Percentiles rank a stretch among this genome's conserved stretches.
These are phyloP conservation scores for Penicillium antarcticum DNA, from an alignment of 495 filamentous ascomycete species.

Conservation along the genomic window DNA sequence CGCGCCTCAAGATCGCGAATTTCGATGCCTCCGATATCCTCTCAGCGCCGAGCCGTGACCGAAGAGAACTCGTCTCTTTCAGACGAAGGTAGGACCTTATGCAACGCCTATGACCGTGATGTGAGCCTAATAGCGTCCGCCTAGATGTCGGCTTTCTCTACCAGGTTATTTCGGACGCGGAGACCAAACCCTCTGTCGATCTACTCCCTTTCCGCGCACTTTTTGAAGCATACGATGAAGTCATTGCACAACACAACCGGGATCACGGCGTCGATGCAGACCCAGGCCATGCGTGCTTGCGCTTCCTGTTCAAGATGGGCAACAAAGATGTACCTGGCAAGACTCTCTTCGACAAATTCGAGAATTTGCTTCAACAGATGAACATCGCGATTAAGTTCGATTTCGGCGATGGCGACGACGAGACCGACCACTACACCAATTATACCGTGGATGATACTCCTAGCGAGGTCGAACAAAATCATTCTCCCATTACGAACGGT, in stretches of 20 bases:
- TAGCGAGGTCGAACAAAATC: constrained; percentile 17
- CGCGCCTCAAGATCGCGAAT: constrained; percentile 50
- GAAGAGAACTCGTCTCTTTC: constrained; percentile 50
- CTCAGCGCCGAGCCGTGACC: constrained; percentile 47
- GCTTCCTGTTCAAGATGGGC: constrained; percentile 79
- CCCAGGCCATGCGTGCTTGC: constrained; percentile 69
- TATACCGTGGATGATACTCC: constrained; percentile 18
- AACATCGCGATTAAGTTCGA: constrained; percentile 63
- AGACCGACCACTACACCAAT: constrained; percentile 22
- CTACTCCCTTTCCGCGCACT: constrained; percentile 72
- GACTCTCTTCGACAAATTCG: constrained; percentile 63
- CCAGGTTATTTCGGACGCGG: constrained; percentile 69
- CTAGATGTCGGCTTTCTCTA: constrained; percentile 77
- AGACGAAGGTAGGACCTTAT: constrained; percentile 54
- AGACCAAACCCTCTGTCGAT: constrained; percentile 60
- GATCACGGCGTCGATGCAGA: constrained; percentile 65
- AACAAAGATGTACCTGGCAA: constrained; percentile 45
- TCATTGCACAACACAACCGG: constrained; percentile 61
- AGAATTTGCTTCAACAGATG: constrained; percentile 58
- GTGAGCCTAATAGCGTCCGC: neutral
- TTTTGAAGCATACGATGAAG: constrained; percentile 73
- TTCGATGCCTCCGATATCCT: constrained; percentile 58
- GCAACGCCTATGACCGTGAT: constrained; percentile 7
- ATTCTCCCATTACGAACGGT: constrained; percentile 17
- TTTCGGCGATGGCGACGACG: constrained; percentile 9